Conservation (phyloP, 495 filamentous ascomycete genomes). For the Glonium stellatum region DNA sequence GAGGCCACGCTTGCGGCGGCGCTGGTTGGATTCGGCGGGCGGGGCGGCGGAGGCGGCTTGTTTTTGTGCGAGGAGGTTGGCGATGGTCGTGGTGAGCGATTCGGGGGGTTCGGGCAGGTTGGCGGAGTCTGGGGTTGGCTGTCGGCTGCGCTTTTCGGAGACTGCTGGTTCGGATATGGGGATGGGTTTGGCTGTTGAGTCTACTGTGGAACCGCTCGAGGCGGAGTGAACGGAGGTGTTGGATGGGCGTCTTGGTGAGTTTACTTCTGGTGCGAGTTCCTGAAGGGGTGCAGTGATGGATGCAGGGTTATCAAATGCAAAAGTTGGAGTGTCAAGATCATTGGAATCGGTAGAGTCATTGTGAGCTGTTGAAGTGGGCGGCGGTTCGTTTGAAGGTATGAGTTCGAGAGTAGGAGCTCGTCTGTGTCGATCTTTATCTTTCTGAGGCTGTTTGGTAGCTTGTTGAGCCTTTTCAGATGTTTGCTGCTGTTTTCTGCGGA, state of each 20-base stretch:
- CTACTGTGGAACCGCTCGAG: slow-evolving; percentile 4
- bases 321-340: background rate
- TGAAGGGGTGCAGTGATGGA: slow-evolving; percentile 18
- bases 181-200: slow-evolving; percentile 13
- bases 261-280: slow-evolving; percentile 24
- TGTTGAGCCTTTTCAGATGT: background rate
- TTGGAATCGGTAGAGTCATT: background rate
- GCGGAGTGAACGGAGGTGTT: slow-evolving; percentile 16
- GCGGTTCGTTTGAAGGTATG: background rate
- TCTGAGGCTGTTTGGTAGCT: background rate
- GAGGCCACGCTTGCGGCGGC: slow-evolving; percentile 7
- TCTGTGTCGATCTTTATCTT: background rate
- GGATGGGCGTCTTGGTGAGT: slow-evolving; percentile 26
- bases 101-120: background rate
- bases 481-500: background rate
- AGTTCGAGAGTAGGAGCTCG: background rate
- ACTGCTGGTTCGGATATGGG: background rate
- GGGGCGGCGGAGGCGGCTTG: slow-evolving; percentile 15
- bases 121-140: slow-evolving; percentile 1
- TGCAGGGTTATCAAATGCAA: slow-evolving; percentile 3
- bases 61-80: slow-evolving; percentile 11
- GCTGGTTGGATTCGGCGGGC: slow-evolving; percentile 3
- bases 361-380: background rate
- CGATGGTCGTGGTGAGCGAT: slow-evolving; percentile 9
- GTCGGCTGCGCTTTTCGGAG: background rate